Conservation (phyloP, 306 rosid genomes). For the Rubus idaeus region DNA sequence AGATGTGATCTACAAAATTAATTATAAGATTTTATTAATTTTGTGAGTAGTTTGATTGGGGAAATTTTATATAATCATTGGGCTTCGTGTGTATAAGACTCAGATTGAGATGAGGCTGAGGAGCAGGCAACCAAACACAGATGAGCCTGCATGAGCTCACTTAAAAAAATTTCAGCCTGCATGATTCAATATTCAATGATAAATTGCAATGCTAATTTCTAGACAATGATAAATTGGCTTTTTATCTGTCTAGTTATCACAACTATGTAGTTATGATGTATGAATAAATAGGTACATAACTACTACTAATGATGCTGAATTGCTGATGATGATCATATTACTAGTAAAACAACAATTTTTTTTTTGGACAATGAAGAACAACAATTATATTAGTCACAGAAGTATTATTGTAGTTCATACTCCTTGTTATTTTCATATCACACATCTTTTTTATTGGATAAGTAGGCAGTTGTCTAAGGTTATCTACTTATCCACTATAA, state of each 20-base stretch:
- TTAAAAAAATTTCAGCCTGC: no score
- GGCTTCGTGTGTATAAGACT: not conserved
- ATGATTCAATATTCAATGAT: not conserved
- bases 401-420: no score
- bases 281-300: not conserved
- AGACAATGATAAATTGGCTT: not conserved
- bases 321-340: not conserved
- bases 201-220: not conserved
- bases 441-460: no score
- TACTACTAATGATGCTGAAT: not conserved
- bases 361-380: no score
- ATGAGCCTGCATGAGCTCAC: not conserved
- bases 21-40: not conserved
- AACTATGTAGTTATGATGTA: not conserved
- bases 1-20: not conserved
- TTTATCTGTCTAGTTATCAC: not conserved
- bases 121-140: slow-evolving; percentile 1
- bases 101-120: not conserved
- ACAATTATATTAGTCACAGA: no score
- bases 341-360: no score
- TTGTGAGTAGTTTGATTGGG: not conserved
- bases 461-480: no score
- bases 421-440: no score
- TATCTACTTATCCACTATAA: no score
- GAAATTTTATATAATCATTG: not conserved